Evolutionary conservation across 176 grass and related monocot species (phyloP), one percentile per base, ranked within the genome.

Genomic region (Echinochloa phyllopogon): DNA sequence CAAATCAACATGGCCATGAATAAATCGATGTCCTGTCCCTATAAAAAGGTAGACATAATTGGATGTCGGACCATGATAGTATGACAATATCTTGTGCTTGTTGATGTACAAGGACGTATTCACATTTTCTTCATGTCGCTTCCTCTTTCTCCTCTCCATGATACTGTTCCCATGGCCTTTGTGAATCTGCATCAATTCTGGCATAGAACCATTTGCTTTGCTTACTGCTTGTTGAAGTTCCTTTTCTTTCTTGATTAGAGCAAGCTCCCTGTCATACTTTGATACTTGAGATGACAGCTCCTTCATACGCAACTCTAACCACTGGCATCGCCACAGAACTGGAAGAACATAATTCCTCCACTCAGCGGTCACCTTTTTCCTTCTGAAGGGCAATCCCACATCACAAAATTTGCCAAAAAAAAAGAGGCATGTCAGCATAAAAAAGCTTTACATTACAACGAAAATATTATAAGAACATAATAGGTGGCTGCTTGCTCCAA

Each of bases 61-160:
- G 40, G 59, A 83, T 68, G 53, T 11, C 75, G 1, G 60, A 99
- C 96, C 96, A 89, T 94, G 90, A 72, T 91, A 93, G 63, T 94
- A 96, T 77, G 94, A 99, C 55, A 99, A 69, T 83, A 87, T 85
- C 7, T 84, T 83, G 66, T 91, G 89, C 85, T 89, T 85, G 41
- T 86, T 87, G 52, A 99, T 92, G 86, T 94, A 96, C 48, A 89
- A 87, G 59, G 87, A 78, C 21, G 60, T 56, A 38, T 92, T 88
- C 48, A 68, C 39, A 75, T 43, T 87, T 48, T 96, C 88, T 87
- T 99, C 96, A 79, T 79, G 73, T 86, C 79, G 91, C 80, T 83
- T 94, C 77, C 96, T 88, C 70, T 92, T 92, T 87, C 78, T 90
- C 91, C 96, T 90, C 55, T 94, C 86, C 93, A 99, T 99, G 63